Evolutionary conservation across 1,284 basidiomycete genomes (phyloP).

Genomic region (Ustilago tritici): DNA sequence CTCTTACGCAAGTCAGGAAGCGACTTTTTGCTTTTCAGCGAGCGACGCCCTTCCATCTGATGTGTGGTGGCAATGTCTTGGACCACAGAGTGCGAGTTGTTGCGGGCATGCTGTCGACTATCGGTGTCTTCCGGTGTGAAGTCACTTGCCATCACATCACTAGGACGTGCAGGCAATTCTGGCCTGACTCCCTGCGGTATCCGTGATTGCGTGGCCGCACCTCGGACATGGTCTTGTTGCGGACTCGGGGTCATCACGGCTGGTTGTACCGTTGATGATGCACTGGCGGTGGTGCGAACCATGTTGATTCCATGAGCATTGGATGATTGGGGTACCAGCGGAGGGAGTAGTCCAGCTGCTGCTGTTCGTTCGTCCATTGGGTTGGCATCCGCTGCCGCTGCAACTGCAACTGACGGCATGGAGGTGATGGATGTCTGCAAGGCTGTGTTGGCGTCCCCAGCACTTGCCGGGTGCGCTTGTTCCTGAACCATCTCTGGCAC

Average conservation of each 20-base stretch:
- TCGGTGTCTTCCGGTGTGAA: conserved; percentile 14
- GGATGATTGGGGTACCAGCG: conserved; percentile 19
- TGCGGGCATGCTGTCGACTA: conserved; percentile 42
- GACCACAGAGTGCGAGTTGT: conserved; percentile 55
- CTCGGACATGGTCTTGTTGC: background rate
- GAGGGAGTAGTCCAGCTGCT: conserved; percentile 23
- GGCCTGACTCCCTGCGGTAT: background rate
- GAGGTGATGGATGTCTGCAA: background rate
- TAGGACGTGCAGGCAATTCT: background rate
- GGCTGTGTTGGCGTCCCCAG: background rate
- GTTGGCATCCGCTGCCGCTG: background rate
- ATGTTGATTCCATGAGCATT: background rate
- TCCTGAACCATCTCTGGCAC: conserved; percentile 28
- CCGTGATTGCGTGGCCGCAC: background rate
- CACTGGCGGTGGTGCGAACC: background rate
- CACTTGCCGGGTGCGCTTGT: background rate
- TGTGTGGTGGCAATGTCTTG: conserved; percentile 38
- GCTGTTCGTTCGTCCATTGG: conserved; percentile 1
- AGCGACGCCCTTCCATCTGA: conserved; percentile 33
- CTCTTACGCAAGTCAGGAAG: conserved; percentile 83
- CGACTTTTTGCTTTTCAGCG: conserved; percentile 74
- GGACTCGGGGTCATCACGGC: background rate
- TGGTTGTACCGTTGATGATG: background rate
- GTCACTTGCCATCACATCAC: background rate
- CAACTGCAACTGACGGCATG: background rate